Conservation (phyloP, 805 yeast genomes). For the Lipomyces yamanashiensis region DNA sequence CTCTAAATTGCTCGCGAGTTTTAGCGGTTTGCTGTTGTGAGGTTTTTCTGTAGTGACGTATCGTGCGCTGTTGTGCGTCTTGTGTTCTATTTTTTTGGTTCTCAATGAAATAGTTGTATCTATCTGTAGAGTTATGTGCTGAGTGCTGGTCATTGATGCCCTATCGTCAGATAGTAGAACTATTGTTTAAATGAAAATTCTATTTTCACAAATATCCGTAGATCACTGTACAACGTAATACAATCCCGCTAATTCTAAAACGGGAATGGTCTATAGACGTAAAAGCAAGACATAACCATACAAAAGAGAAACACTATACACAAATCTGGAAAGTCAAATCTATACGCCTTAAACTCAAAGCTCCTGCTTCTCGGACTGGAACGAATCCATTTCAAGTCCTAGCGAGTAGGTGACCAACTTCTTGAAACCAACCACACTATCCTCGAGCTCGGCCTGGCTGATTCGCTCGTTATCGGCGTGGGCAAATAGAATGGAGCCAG, state of each 20-base stretch:
- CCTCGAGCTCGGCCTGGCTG: slow-evolving; percentile 51
- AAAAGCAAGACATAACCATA: background rate
- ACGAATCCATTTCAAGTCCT: background rate
- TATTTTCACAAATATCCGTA: slow-evolving; percentile 1
- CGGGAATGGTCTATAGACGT: background rate
- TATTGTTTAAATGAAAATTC: background rate
- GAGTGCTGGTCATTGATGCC: slow-evolving; percentile 19
- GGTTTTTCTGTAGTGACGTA: background rate
- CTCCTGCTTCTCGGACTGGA: background rate
- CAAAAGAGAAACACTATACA: background rate
- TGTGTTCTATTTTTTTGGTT: background rate
- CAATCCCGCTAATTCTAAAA: background rate
- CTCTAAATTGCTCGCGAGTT: slow-evolving; percentile 5
- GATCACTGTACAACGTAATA: background rate
- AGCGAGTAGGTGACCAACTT: slow-evolving; percentile 44
- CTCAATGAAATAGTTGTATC: background rate
- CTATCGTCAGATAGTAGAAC: background rate
- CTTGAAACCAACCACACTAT: slow-evolving; percentile 61
- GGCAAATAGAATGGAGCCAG: slow-evolving; percentile 51
- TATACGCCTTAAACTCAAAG: background rate
- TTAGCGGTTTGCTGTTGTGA: background rate
- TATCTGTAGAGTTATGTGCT: slow-evolving; percentile 7
- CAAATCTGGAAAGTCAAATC: background rate
- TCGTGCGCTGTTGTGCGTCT: background rate
- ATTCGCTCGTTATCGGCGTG: slow-evolving; percentile 35